Base-by-base conservation (phyloP, 2,329 filamentous ascomycete genomes). In the Coleophoma eucalyptorum region DNA sequence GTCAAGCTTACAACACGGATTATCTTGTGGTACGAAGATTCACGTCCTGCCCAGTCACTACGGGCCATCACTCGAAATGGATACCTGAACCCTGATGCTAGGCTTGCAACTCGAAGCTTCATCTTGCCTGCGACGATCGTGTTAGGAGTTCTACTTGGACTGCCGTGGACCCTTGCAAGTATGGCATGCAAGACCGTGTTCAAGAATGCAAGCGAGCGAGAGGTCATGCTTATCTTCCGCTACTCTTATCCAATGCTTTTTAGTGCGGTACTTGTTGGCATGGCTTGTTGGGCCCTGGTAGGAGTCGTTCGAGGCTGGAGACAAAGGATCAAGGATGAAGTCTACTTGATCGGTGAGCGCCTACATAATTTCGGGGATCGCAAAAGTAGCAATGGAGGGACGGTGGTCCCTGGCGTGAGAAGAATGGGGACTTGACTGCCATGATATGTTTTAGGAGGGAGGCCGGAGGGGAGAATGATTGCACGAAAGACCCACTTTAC, bases 311-410 rank as follows among this genome's bases (percentile, higher is more conserved):
- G 81, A 43, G 74, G 82, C 18, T 97, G 93, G 92, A 83, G 89
- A 61, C 77, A 84, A 51, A 82, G 86, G 51, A 90, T 99, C 43
- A 78, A 90, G 37, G 95, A 99, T 67, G 95, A 99, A 70, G 92
- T 96, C 0, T 99, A 99, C 67, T 74, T 99, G 42, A 94, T 97
- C 64, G 94, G 94, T 2, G 93, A 99, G 72, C 76, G 92, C 53
- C 71, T 99, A 63, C 95, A 99, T 72, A 99, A 99, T 68, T 96
- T 97, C 70, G 89, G 90, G 3, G 85, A 87, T 65, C 70, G 65
- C 33, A 56, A 58, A 46, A 64, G 62, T 47, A 54, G 49, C 46
- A 49, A 51, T 21, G 48, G 20, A 41, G 54, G 51, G 19, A 51
- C 48, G 5, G 42, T 34, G 38, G 55, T 56, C 10, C 53, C 55